Base-by-base conservation (phyloP, 2,329 filamentous ascomycete genomes). In the Exophiala alcalophila region DNA sequence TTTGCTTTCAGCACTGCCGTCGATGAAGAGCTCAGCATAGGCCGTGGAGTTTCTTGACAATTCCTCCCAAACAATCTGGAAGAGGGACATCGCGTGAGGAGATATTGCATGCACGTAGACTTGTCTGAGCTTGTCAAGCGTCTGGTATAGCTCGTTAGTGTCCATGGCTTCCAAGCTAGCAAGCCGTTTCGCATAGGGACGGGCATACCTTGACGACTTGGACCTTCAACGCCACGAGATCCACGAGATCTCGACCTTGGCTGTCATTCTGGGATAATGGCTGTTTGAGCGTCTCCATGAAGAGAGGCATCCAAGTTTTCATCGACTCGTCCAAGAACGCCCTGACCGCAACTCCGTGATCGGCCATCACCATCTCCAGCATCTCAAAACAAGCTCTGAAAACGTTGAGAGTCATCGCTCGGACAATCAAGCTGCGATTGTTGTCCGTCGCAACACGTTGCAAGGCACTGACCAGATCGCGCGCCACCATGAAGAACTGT, bases 301-400 rank as follows among this genome's bases (percentile, higher is more conserved):
- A 92, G 70, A 95, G 95, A 4, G 90, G 87, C 50, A 86, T 83
- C 92, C 92, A 98, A 36, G 79, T 78, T 55, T 74, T 76, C 34
- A 97, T 74, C 0, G 88, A 81, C 59, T 94, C 85, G 49, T 95
- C 87, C 39, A 91, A 89, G 63, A 98, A 98, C 1, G 75, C 76
- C 65, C 87, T 92, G 49, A 97, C 88, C 41, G 86, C 86, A 44
- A 77, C 76, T 59, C 86, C 86, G 66, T 97, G 86, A 56, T 94
- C 87, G 55, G 95, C 90, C 73, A 95, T 85, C 54, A 97, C 86
- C 79, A 96, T 94, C 67, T 97, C 89, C 69, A 98, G 79, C 43
- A 92, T 86, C 62, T 97, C 89, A 63, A 98, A 94, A 66, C 88
- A 95, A 34, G 81, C 81, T 44, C 88, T 80, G 72, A 97, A 95